phyloP scores from a whole-genome alignment of 441 rosid species.

The Erodium moschatum region DNA sequence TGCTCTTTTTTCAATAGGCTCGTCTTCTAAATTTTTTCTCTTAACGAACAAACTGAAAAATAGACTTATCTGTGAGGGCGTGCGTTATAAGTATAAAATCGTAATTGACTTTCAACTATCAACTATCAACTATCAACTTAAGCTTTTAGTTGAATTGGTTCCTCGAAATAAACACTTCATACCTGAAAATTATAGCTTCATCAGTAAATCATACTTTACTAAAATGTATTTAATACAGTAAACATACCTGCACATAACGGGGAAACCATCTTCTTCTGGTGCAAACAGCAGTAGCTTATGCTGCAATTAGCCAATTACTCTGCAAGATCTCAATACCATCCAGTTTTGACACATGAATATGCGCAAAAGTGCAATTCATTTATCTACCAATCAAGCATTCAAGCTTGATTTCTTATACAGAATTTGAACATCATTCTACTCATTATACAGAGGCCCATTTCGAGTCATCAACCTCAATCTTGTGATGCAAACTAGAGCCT shows the following conservation, averaged over 20 bases:
- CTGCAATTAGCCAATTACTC: neutral
- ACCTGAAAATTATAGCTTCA: neutral
- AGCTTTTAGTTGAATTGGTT: no score
- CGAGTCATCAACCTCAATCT: conserved; percentile 25
- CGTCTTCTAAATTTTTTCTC: no score
- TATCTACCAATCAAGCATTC: neutral
- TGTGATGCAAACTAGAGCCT: conserved; percentile 55
- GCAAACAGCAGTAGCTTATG: neutral
- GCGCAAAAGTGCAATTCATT: neutral
- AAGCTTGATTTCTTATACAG: neutral
- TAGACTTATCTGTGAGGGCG: no score
- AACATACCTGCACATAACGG: neutral
- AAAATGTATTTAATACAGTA: neutral
- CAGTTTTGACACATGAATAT: neutral
- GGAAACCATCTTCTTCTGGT: neutral
- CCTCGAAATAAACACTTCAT: no score
- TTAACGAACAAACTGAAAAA: no score
- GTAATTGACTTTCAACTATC: no score
- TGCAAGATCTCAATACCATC: neutral
- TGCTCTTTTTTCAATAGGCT: no score
- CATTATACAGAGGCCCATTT: conserved; percentile 18
- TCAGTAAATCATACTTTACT: neutral
- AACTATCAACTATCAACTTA: no score
- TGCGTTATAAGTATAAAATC: no score
- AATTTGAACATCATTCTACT: conserved; percentile 3